Evolutionary conservation across 768 basidiomycete genomes (phyloP), one percentile per base, ranked within the genome.

Genomic region (Crucibulum laeve): DNA sequence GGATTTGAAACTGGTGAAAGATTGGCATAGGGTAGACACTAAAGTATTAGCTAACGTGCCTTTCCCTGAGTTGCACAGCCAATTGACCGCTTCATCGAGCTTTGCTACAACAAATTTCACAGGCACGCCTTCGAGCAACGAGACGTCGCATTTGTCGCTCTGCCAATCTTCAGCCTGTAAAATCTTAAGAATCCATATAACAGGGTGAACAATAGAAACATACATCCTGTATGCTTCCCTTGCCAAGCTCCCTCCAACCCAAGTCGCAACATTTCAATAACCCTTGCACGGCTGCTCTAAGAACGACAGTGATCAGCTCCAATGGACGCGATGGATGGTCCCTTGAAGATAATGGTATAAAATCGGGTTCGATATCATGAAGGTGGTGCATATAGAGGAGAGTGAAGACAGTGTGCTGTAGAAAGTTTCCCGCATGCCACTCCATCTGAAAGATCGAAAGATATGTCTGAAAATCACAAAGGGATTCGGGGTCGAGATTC

Each of bases 371-470:
- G 41, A 87, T 70, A 28, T 79, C 76, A 13, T 63, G 59, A 24
- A 90, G 58, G 30, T 77, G 67, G 49, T 89, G 88, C 8, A 85
- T 75, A 50, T 89, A 84, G 18, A 87, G 71, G 45, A 85, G 71
- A 4, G 90, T 91, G 59, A 79, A 89, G 24, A 95, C 79, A 0
- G 90, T 89, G 54, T 94, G 91, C 1, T 87, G 77, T n/a, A 96
- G 77, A 5, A 84, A 80, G 53, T 83, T 83, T 30, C 94, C 92
- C 3, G 74, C 65, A 58, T 94, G 91, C 84, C 91, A 96, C 57
- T 85, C 79, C 74, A 89, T 85, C 93, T 95, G 55, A 10, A 47
- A 32, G 23, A 53, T 44, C 53, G 52, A 51, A 35, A 47, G 36
- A 22, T 22, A 33, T 42, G 38, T 45, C 33, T 34, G 25, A 25